Evolutionary conservation across 495 filamentous ascomycete genomes (phyloP), one percentile per base, ranked within the genome.

Genomic region (Penicillium verhagenii): DNA sequence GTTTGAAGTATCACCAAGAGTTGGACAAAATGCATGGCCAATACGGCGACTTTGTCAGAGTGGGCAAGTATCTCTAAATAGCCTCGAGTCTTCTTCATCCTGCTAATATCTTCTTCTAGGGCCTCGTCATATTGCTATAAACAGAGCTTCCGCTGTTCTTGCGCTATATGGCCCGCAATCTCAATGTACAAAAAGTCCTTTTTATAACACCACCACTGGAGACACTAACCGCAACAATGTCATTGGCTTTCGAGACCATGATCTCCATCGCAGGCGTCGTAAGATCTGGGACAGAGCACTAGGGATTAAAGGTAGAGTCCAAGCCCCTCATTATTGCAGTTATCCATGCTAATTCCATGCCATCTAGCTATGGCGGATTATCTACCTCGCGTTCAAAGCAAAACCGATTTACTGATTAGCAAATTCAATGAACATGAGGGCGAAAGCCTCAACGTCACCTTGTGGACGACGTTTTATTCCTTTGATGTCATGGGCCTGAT

Each of bases 1-100:
- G 69, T 1, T 57, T 70, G 10, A 64, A 66, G 29, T 74, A 78
- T 20, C 66, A 70, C 52, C 38, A 66, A 1, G 65, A 74, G 29
- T 53, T 75, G 8, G 63, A 48, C 3, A 21, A 29, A 19, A 11
- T 48, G 29, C 45, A 48, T 20, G 4, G 9, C 2, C 23, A 48
- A 16, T 35, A 48, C 18, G 45, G 45, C 6, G 26, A 48, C 16
- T 31, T 48, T 20, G 45, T 48, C 6, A 26, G 45, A 35, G 19
- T 35, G 7, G 45, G 45, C 35, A 48, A 2, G 45, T 33, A 13
- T 49, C 26, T n/a, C n/a, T n/a, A n/a, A n/a, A n/a, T n/a, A n/a
- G n/a, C n/a, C n/a, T n/a, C n/a, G n/a, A n/a, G n/a, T n/a, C n/a
- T n/a, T n/a, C n/a, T n/a, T n/a, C n/a, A n/a, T n/a, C n/a, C n/a